phyloP scores from a whole-genome alignment of 257 asterid species.

The Linaria vulgaris region DNA sequence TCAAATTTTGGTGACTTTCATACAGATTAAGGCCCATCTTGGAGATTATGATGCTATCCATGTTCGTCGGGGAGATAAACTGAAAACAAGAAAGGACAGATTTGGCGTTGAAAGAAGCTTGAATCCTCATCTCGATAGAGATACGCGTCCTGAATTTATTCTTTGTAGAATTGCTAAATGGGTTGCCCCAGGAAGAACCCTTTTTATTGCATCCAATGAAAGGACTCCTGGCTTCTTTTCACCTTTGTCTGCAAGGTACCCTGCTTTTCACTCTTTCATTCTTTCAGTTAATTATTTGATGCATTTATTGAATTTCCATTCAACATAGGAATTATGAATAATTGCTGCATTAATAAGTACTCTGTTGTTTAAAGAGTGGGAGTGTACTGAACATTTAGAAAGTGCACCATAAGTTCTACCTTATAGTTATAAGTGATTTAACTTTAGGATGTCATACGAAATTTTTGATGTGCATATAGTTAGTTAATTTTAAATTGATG shows the following conservation, averaged over 20 bases:
- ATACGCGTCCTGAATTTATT: slow-evolving; percentile 85
- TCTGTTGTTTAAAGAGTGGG: too few relatives aligned
- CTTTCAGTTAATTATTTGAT: too few relatives aligned
- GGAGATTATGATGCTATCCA: slow-evolving; percentile 97
- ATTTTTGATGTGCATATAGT: too few relatives aligned
- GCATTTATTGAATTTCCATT: too few relatives aligned
- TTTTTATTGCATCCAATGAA: slow-evolving; percentile 91
- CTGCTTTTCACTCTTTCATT: slow-evolving; percentile 3
- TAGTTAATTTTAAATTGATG: too few relatives aligned
- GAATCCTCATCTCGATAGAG: slow-evolving; percentile 94
- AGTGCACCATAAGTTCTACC: too few relatives aligned
- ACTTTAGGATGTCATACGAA: too few relatives aligned
- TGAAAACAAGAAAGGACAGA: slow-evolving; percentile 89
- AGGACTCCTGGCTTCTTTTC: slow-evolving; percentile 79
- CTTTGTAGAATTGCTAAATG: slow-evolving; percentile 86
- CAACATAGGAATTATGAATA: too few relatives aligned
- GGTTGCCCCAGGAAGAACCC: slow-evolving; percentile 81
- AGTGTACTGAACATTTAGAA: too few relatives aligned
- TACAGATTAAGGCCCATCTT: slow-evolving; percentile 71
- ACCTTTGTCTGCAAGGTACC: slow-evolving; percentile 67
- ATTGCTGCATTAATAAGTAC: too few relatives aligned
- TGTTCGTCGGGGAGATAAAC: slow-evolving; percentile 90
- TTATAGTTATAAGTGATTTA: too few relatives aligned
- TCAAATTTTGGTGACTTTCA: slow-evolving; percentile 7
- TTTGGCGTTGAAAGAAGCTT: slow-evolving; percentile 70